Evolutionary conservation across 129 eudicot genomes (phyloP).

Genomic region (Logfia minima): DNA sequence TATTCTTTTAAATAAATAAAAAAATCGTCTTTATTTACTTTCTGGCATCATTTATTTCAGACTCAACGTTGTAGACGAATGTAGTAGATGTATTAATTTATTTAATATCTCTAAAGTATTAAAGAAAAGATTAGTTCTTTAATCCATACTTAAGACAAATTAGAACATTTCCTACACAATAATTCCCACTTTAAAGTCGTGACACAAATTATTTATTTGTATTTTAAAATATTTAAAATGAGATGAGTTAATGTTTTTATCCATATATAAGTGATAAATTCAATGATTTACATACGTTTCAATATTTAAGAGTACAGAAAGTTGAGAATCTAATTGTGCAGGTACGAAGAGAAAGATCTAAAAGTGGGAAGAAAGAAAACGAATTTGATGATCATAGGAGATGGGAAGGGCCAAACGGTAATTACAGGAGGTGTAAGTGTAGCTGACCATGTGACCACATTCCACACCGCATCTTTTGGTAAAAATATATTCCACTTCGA

Average conservation of each 20-base stretch:
- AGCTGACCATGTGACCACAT: slow-evolving; percentile 64
- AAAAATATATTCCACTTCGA: slow-evolving; percentile 22
- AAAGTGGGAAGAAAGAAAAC: slow-evolving; percentile 75
- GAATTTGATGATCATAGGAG: slow-evolving; percentile 65
- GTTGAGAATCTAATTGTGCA: slow-evolving; percentile 1
- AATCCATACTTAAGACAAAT: not conserved
- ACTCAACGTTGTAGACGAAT: not conserved
- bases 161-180: slow-evolving; percentile 20
- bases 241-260: not conserved
- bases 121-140: not conserved
- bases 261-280: not conserved
- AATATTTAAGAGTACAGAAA: not conserved
- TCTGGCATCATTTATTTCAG: not conserved
- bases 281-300: not conserved
- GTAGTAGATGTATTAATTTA: not conserved
- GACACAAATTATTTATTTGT: not conserved
- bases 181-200: slow-evolving; percentile 28
- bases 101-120: too few relatives aligned
- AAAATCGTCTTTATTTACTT: not conserved
- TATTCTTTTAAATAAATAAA: not conserved
- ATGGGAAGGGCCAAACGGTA: slow-evolving; percentile 65
- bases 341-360: slow-evolving; percentile 59
- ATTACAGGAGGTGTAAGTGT: slow-evolving; percentile 60
- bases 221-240: not conserved
- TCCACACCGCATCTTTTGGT: slow-evolving; percentile 93